Evolutionary conservation across 257 asterid genomes (phyloP).

Genomic region (Gentiana macrophylla): DNA sequence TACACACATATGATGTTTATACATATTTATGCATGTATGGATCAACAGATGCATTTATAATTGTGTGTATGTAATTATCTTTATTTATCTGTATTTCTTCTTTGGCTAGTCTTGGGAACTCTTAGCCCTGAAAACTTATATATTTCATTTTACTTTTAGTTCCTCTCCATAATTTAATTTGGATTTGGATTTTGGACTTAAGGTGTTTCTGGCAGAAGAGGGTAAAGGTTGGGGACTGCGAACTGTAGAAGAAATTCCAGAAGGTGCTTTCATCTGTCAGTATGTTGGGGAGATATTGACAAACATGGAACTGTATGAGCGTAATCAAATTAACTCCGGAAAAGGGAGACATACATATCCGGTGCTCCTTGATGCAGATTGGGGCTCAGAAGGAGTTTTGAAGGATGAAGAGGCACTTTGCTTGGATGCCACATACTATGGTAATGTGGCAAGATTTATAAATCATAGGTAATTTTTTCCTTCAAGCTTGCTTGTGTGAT

Average conservation of each 20-base stretch:
- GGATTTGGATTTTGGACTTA: slow-evolving; percentile 2
- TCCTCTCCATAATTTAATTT: too few relatives aligned
- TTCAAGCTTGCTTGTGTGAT: too few relatives aligned
- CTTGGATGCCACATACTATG: slow-evolving; percentile 36
- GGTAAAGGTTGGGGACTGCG: slow-evolving; percentile 88
- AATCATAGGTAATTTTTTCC: slow-evolving; percentile 33
- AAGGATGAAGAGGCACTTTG: slow-evolving; percentile 44
- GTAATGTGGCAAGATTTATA: slow-evolving; percentile 39
- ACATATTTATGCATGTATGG: too few relatives aligned
- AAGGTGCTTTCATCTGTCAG: slow-evolving; percentile 66
- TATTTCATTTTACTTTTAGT: too few relatives aligned
- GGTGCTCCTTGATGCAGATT: slow-evolving; percentile 39
- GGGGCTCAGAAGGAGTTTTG: slow-evolving; percentile 34
- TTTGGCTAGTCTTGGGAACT: too few relatives aligned
- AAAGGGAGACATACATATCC: slow-evolving; percentile 29
- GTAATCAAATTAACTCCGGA: slow-evolving; percentile 17
- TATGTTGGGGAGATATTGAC: slow-evolving; percentile 38
- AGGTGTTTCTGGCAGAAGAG: slow-evolving; percentile 50
- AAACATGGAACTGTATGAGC: slow-evolving; percentile 28
- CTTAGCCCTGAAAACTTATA: too few relatives aligned
- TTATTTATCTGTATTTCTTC: too few relatives aligned
- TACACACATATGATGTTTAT: too few relatives aligned
- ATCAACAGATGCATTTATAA: too few relatives aligned
- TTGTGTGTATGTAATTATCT: too few relatives aligned
- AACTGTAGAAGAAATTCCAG: slow-evolving; percentile 58